These are phyloP conservation scores for Thielaviopsis musarum DNA, from an alignment of 2,329 filamentous ascomycete species.

Conservation along the genomic window DNA sequence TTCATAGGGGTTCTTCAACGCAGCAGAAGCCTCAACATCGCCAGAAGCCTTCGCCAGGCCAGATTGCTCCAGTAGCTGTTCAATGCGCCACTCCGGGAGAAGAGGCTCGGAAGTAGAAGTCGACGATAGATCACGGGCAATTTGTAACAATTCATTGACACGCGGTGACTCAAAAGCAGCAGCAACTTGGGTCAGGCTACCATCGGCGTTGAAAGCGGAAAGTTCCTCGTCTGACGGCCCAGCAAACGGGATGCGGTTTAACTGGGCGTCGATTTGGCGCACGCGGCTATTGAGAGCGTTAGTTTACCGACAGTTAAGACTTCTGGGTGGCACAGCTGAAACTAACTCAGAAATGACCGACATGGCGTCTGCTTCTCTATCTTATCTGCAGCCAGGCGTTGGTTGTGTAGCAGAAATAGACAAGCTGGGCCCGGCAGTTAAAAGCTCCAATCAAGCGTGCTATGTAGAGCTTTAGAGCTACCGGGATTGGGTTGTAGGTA, in stretches of 20 bases:
- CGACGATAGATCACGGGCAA: conserved; percentile 56
- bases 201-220: conserved; percentile 24
- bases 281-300: conserved; percentile 32
- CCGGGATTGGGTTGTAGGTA: not conserved
- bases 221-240: conserved; percentile 18
- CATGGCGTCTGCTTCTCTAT: conserved; percentile 19
- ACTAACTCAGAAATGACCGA: conserved; percentile 33
- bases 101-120: conserved; percentile 46
- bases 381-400: not conserved
- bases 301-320: not conserved
- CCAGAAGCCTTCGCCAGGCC: conserved; percentile 31
- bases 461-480: not conserved
- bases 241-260: conserved; percentile 42
- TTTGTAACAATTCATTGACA: conserved; percentile 44
- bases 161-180: conserved; percentile 32
- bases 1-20: conserved; percentile 38
- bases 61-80: conserved; percentile 43
- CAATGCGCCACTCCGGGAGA: conserved; percentile 43
- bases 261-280: conserved; percentile 44
- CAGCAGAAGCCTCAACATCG: conserved; percentile 1
- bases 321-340: not conserved
- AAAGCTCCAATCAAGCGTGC: not conserved
- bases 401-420: not conserved
- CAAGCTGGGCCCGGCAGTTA: too few species aligned
- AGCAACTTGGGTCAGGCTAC: conserved; percentile 22